phyloP scores from a whole-genome alignment of 352 stramenopile species.

The Phytophthora citricola region DNA sequence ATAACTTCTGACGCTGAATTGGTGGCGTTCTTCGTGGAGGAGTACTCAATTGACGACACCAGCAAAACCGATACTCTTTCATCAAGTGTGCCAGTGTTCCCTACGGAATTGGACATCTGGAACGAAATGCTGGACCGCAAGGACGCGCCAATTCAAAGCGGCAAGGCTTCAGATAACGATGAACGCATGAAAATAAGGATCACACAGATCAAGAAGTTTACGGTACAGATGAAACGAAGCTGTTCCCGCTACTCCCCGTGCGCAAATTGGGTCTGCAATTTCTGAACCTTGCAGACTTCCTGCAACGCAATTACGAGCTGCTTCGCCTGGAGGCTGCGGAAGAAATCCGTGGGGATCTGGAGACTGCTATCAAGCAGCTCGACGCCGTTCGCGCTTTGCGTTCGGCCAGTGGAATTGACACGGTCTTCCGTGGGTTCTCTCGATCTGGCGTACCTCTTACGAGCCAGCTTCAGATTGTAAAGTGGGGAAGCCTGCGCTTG shows the following conservation, averaged over 20 bases:
- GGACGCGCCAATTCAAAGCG: background rate
- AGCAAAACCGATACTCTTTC: conserved; percentile 21
- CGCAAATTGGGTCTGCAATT: conserved; percentile 97
- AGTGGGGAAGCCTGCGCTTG: conserved; percentile 91
- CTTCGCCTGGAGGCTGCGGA: conserved; percentile 91
- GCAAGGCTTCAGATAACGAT: conserved; percentile 11
- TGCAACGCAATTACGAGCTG: conserved; percentile 93
- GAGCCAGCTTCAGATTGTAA: conserved; percentile 63
- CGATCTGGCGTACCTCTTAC: conserved; percentile 47
- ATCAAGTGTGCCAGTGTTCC: conserved; percentile 55
- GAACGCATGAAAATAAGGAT: conserved; percentile 12
- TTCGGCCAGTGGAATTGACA: conserved; percentile 50
- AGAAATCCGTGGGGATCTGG: conserved; percentile 86
- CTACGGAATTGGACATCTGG: conserved; percentile 92
- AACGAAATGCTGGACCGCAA: conserved; percentile 55
- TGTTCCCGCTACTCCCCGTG: conserved; percentile 80
- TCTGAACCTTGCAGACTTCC: conserved; percentile 94
- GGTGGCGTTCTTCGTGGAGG: conserved; percentile 61
- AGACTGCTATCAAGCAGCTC: conserved; percentile 85
- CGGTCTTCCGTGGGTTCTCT: conserved; percentile 68
- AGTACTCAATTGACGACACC: conserved; percentile 46
- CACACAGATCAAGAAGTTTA: conserved; percentile 33
- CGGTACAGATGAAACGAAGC: conserved; percentile 39
- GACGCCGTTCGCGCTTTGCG: conserved; percentile 54
- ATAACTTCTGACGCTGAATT: conserved; percentile 47